Percentiles rank a stretch among this genome's conserved stretches.
Evolutionary conservation across 2,329 filamentous ascomycete genomes (phyloP).

Genomic region (Colletotrichum lupini): DNA sequence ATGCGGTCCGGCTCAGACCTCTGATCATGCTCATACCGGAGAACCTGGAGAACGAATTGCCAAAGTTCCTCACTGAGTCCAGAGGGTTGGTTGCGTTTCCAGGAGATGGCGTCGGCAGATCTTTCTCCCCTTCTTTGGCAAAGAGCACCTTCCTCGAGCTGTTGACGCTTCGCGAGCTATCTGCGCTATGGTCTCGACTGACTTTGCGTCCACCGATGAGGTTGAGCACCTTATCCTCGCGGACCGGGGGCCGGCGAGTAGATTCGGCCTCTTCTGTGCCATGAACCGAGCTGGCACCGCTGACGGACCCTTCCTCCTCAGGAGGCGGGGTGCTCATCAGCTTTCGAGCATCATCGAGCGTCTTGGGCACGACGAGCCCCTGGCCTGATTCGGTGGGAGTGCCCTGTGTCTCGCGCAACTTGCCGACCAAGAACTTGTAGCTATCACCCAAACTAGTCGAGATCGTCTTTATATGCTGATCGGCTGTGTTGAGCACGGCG

Average conservation of each 20-base stretch:
- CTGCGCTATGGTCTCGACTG: slow-evolving; percentile 77
- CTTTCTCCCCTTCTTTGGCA: slow-evolving; percentile 53
- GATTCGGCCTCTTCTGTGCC: slow-evolving; percentile 51
- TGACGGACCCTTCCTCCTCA: slow-evolving; percentile 70
- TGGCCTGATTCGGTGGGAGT: slow-evolving; percentile 52
- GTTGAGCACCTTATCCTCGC: slow-evolving; percentile 75
- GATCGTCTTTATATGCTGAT: slow-evolving; percentile 92
- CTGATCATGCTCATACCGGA: slow-evolving; percentile 79
- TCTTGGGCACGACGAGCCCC: slow-evolving; percentile 79
- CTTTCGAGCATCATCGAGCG: slow-evolving; percentile 90
- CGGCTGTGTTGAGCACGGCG: slow-evolving; percentile 86
- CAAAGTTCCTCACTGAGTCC: slow-evolving; percentile 84
- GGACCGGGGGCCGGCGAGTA: slow-evolving; percentile 43
- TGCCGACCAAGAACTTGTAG: slow-evolving; percentile 92
- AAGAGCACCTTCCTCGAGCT: slow-evolving; percentile 70
- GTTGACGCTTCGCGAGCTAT: slow-evolving; percentile 75
- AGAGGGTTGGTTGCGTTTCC: slow-evolving; percentile 51
- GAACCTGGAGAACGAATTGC: slow-evolving; percentile 83
- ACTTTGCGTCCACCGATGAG: slow-evolving; percentile 75
- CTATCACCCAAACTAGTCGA: slow-evolving; percentile 90
- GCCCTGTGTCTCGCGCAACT: slow-evolving; percentile 78
- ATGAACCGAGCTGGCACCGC: slow-evolving; percentile 64
- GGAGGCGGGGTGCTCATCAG: slow-evolving; percentile 80
- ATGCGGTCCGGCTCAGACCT: slow-evolving; percentile 73
- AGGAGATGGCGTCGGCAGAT: slow-evolving; percentile 39